Percentiles rank a stretch among this genome's conserved stretches.
Evolutionary conservation across 257 asterid genomes (phyloP).

Genomic region (Ilex asprella): DNA sequence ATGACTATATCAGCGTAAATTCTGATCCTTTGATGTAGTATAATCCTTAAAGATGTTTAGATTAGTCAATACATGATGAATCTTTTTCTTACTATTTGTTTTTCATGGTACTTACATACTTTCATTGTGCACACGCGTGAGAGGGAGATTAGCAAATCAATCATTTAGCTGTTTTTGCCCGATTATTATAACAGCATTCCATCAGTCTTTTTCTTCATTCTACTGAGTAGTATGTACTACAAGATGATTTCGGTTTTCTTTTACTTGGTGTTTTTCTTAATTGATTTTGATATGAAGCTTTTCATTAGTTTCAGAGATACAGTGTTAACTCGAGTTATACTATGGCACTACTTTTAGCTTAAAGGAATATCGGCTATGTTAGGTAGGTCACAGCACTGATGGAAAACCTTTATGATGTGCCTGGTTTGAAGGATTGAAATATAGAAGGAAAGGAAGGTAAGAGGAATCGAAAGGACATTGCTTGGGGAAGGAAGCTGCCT

Average conservation of each 20-base stretch:
- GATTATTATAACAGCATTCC: too few species aligned
- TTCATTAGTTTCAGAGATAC: too few species aligned
- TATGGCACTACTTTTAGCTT: too few species aligned
- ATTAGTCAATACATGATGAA: not conserved
- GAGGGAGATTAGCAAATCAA: not conserved
- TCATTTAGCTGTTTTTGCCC: not conserved
- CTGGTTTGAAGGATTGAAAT: too few species aligned
- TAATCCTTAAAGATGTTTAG: not conserved
- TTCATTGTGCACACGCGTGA: not conserved
- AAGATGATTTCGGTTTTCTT: too few species aligned
- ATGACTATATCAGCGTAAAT: slow-evolving; percentile 76
- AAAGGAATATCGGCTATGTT: not conserved
- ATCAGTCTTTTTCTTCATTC: too few species aligned
- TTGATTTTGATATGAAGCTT: too few species aligned
- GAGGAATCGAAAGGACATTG: not conserved
- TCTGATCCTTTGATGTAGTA: not conserved
- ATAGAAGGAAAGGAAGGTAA: not conserved
- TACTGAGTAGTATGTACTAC: too few species aligned
- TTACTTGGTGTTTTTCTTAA: too few species aligned
- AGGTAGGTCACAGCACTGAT: not conserved
- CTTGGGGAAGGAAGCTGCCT: not conserved
- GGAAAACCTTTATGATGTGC: not conserved
- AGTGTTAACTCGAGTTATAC: too few species aligned
- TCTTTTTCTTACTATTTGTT: not conserved
- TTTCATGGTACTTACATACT: not conserved